Evolutionary conservation across 2,329 filamentous ascomycete species (phyloP).

Genomic region (Monilinia polystroma): DNA sequence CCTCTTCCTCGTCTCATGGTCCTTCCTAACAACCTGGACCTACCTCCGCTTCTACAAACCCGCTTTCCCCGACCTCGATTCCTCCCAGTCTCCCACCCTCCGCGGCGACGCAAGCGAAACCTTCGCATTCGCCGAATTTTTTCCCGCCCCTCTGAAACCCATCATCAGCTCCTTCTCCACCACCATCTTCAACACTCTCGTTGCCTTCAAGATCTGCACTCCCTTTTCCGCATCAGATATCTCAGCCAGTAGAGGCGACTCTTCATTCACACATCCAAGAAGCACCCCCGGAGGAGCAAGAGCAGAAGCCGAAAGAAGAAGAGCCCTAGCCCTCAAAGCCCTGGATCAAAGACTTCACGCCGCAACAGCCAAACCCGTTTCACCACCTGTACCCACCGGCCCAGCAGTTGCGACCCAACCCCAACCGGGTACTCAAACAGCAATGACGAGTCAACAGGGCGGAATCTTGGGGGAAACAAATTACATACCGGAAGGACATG

Average conservation of each 20-base stretch:
- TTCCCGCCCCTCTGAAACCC: slow-evolving; percentile 80
- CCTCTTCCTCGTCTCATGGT: slow-evolving; percentile 74
- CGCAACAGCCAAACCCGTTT: slow-evolving; percentile 57
- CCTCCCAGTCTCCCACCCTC: slow-evolving; percentile 60
- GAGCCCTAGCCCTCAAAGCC: slow-evolving; percentile 85
- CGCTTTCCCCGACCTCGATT: slow-evolving; percentile 66
- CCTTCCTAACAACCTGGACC: slow-evolving; percentile 86
- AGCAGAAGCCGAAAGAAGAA: slow-evolving; percentile 86
- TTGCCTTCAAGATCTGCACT: slow-evolving; percentile 74
- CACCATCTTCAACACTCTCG: slow-evolving; percentile 70
- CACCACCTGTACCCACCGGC: slow-evolving; percentile 47
- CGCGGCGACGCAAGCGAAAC: slow-evolving; percentile 94
- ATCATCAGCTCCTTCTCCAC: slow-evolving; percentile 72
- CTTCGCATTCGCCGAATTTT: slow-evolving; percentile 94
- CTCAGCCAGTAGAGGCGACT: slow-evolving; percentile 68
- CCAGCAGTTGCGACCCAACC: slow-evolving; percentile 59
- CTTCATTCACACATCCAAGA: slow-evolving; percentile 42
- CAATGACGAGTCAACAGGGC: slow-evolving; percentile 36
- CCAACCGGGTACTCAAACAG: slow-evolving; percentile 54
- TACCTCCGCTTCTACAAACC: slow-evolving; percentile 94
- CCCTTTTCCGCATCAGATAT: slow-evolving; percentile 84
- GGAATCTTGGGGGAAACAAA: slow-evolving; percentile 66
- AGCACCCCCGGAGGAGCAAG: slow-evolving; percentile 65
- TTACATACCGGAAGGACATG: slow-evolving; percentile 64
- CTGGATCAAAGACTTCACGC: slow-evolving; percentile 88